Evolutionary conservation across 257 asterid species (phyloP).

Genomic region (Eustoma russellianum): DNA sequence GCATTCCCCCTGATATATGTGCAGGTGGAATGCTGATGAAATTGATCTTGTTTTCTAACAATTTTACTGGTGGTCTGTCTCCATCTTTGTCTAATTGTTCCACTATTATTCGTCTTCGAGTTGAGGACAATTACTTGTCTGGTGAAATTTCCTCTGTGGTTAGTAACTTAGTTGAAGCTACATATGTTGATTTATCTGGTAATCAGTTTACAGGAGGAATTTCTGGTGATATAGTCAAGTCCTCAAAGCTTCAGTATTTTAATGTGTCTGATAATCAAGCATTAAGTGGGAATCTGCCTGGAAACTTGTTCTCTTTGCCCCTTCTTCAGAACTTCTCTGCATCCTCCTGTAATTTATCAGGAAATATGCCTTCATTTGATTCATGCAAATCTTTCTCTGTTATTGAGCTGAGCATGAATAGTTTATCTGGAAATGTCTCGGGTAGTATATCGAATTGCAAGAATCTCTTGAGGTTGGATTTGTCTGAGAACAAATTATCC

Average conservation of each 20-base stretch:
- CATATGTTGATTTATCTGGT: slow-evolving; percentile 79
- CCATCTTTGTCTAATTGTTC: slow-evolving; percentile 83
- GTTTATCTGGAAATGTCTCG: slow-evolving; percentile 57
- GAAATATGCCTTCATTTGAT: slow-evolving; percentile 59
- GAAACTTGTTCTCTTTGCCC: slow-evolving; percentile 28
- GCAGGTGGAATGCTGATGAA: slow-evolving; percentile 46
- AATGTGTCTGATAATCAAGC: slow-evolving; percentile 72
- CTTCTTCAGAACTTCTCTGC: slow-evolving; percentile 70
- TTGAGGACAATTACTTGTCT: slow-evolving; percentile 71
- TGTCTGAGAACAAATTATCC: slow-evolving; percentile 54
- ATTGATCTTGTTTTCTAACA: slow-evolving; percentile 73
- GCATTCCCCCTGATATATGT: slow-evolving; percentile 66
- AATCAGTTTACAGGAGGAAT: slow-evolving; percentile 66
- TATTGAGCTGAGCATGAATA: slow-evolving; percentile 63
- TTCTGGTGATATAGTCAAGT: slow-evolving; percentile 41
- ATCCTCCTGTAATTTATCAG: slow-evolving; percentile 59
- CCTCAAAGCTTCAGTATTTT: slow-evolving; percentile 49
- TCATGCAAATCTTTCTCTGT: slow-evolving; percentile 47
- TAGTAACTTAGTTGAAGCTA: slow-evolving; percentile 31
- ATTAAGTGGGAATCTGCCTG: slow-evolving; percentile 62
- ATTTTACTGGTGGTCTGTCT: slow-evolving; percentile 59
- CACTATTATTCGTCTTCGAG: slow-evolving; percentile 75
- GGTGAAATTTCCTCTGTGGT: slow-evolving; percentile 64
- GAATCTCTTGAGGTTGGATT: slow-evolving; percentile 46
- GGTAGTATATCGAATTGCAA: slow-evolving; percentile 55